Conservation (phyloP, 2,329 filamentous ascomycete genomes). For the Pseudocercospora musae region DNA sequence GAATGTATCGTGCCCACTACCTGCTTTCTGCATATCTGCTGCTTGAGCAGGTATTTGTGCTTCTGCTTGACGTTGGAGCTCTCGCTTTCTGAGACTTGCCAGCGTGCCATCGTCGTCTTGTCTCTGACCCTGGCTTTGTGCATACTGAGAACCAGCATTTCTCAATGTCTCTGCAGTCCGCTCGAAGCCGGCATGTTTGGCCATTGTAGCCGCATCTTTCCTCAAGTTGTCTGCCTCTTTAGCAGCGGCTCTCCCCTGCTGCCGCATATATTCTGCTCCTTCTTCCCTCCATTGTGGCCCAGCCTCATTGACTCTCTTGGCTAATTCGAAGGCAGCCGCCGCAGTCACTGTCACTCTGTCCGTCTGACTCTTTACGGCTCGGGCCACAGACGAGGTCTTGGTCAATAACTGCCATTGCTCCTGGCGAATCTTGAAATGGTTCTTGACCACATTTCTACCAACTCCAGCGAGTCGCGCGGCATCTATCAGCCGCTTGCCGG, state of each 20-base stretch:
- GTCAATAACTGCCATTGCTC: constrained; percentile 62
- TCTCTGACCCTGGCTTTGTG: not conserved
- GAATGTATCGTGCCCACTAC: constrained; percentile 54
- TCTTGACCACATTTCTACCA: constrained; percentile 44
- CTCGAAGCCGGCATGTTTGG: constrained; percentile 8
- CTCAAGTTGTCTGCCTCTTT: constrained; percentile 27
- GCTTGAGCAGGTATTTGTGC: constrained; percentile 49
- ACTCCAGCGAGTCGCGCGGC: constrained; percentile 51
- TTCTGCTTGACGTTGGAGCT: constrained; percentile 50
- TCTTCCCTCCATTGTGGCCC: constrained; percentile 33
- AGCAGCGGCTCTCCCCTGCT: constrained; percentile 24
- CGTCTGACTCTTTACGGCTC: constrained; percentile 59
- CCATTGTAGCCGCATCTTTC: constrained; percentile 10
- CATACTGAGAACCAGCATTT: not conserved
- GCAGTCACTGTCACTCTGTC: constrained; percentile 60
- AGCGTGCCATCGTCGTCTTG: constrained; percentile 39
- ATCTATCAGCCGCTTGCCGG: constrained; percentile 51
- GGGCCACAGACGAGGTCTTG: constrained; percentile 62
- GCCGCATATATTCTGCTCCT: constrained; percentile 12
- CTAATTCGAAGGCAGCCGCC: constrained; percentile 59
- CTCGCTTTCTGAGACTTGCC: constrained; percentile 25
- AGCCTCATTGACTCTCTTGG: constrained; percentile 55
- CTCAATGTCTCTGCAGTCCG: not conserved
- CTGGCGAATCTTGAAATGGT: constrained; percentile 58
- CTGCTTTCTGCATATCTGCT: constrained; percentile 42